phyloP scores from a whole-genome alignment of 805 yeast genomes.

The Candida suzukii region DNA sequence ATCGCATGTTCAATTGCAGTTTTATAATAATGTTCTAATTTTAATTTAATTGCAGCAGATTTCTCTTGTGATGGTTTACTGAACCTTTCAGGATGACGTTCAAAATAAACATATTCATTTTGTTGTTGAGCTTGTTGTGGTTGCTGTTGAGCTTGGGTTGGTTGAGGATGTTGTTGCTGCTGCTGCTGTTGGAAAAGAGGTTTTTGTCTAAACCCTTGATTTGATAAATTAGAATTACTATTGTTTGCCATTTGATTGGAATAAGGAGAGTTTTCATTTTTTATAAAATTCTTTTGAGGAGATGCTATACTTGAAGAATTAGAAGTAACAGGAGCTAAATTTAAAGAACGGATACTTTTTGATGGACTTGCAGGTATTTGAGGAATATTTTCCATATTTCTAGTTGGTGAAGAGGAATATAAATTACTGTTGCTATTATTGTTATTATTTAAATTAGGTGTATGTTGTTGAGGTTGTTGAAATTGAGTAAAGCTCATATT shows the following conservation, averaged over 20 bases:
- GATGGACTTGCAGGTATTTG: constrained; percentile 30
- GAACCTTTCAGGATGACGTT: constrained; percentile 74
- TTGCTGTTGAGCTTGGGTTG: constrained; percentile 5
- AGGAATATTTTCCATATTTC: constrained; percentile 6
- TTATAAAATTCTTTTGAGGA: constrained; percentile 16
- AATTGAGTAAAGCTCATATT: constrained; percentile 5
- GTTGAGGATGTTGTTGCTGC: constrained; percentile 1
- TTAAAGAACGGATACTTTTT: constrained; percentile 23
- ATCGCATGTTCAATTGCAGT: constrained; percentile 86
- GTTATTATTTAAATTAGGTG: constrained; percentile 2
- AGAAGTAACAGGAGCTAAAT: constrained; percentile 23
- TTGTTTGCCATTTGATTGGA: constrained; percentile 18
- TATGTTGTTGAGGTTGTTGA: constrained; percentile 5
- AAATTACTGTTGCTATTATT: constrained; percentile 1
- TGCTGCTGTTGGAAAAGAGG: not conserved
- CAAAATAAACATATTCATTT: constrained; percentile 60
- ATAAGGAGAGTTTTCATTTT: constrained; percentile 14
- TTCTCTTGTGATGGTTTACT: constrained; percentile 73
- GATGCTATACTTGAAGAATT: constrained; percentile 20
- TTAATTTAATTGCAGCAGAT: constrained; percentile 76
- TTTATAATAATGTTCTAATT: constrained; percentile 78
- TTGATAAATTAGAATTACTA: constrained; percentile 20
- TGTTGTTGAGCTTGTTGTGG: constrained; percentile 4
- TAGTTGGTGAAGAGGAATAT: constrained; percentile 5
- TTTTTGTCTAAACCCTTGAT: not conserved